Evolutionary conservation across 225 moss, liverwort and hornwort species (phyloP).

Genomic region (Polytrichum commune): DNA sequence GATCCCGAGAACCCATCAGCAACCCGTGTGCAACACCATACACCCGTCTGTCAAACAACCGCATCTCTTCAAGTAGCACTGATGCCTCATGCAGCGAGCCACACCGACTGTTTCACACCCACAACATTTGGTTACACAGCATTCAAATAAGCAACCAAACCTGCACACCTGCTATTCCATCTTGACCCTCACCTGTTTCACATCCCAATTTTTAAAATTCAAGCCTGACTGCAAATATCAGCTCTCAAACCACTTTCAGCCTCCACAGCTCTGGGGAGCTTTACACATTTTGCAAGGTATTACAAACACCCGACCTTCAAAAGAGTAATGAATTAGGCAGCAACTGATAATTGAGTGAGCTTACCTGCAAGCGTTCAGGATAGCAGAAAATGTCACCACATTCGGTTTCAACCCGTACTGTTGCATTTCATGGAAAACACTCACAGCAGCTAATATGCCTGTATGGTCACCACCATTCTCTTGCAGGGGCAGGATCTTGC

Average conservation of each 20-base stretch:
- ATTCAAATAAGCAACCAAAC: too few relatives aligned
- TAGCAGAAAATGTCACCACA: conserved; percentile 94
- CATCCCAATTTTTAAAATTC: too few relatives aligned
- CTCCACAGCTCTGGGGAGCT: background rate
- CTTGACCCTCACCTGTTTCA: background rate
- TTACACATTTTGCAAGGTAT: too few relatives aligned
- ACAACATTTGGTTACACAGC: too few relatives aligned
- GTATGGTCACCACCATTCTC: conserved; percentile 56
- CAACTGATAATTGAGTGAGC: background rate
- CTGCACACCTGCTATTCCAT: background rate
- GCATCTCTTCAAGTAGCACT: conserved; percentile 91
- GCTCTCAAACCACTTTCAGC: too few relatives aligned
- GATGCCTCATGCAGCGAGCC: conserved; percentile 89
- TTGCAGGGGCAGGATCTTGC: conserved; percentile 25
- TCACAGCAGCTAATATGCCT: conserved; percentile 83
- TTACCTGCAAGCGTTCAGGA: conserved; percentile 92
- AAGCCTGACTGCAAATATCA: too few relatives aligned
- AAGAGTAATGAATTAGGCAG: background rate
- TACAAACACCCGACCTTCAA: too few relatives aligned
- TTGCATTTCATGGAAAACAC: conserved; percentile 96
- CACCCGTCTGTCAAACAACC: conserved; percentile 87
- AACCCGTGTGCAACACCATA: conserved; percentile 94
- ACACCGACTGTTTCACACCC: conserved; percentile 62
- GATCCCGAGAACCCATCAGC: conserved; percentile 78
- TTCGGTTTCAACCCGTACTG: conserved; percentile 94